Percentiles rank a stretch among this genome's conserved stretches.
Evolutionary conservation across 2,329 filamentous ascomycete genomes (phyloP).

Genomic region (Onygena corvina): DNA sequence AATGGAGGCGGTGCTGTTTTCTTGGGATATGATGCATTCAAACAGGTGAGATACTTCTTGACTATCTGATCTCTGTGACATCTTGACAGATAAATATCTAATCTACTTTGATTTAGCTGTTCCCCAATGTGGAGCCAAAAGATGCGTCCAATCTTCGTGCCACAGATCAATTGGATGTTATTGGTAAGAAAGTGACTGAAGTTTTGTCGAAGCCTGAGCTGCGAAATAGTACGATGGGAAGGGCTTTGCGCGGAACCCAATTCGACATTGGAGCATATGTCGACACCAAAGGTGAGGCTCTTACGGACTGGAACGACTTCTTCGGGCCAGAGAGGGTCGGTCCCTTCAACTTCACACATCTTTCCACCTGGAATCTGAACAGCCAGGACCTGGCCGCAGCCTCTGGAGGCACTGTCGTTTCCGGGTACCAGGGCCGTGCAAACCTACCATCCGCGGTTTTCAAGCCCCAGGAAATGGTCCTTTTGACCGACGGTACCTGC

Average conservation of each 20-base stretch:
- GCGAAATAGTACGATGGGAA: constrained; percentile 6
- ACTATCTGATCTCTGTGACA: background rate
- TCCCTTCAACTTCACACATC: constrained; percentile 29
- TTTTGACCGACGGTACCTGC: constrained; percentile 46
- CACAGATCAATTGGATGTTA: constrained; percentile 29
- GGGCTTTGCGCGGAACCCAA: constrained; percentile 8
- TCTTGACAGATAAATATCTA: background rate
- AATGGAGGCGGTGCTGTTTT: constrained; percentile 48
- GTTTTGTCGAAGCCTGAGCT: constrained; percentile 13
- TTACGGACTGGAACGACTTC: constrained; percentile 28
- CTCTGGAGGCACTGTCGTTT: constrained; percentile 21
- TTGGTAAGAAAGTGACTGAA: constrained; percentile 22
- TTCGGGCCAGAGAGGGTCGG: constrained; percentile 21
- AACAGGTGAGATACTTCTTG: constrained; percentile 25
- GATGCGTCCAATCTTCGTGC: constrained; percentile 39
- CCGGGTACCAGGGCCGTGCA: constrained; percentile 21
- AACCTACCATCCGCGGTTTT: constrained; percentile 22
- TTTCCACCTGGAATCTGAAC: constrained; percentile 18
- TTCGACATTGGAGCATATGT: constrained; percentile 17
- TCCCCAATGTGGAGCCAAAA: constrained; percentile 37
- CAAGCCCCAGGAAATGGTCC: constrained; percentile 26
- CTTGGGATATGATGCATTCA: constrained; percentile 41
- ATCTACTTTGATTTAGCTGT: constrained; percentile 26
- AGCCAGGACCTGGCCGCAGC: constrained; percentile 20
- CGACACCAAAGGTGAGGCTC: constrained; percentile 25